Evolutionary conservation across 768 basidiomycete genomes (phyloP).

Genomic region (Hericium erinaceus): DNA sequence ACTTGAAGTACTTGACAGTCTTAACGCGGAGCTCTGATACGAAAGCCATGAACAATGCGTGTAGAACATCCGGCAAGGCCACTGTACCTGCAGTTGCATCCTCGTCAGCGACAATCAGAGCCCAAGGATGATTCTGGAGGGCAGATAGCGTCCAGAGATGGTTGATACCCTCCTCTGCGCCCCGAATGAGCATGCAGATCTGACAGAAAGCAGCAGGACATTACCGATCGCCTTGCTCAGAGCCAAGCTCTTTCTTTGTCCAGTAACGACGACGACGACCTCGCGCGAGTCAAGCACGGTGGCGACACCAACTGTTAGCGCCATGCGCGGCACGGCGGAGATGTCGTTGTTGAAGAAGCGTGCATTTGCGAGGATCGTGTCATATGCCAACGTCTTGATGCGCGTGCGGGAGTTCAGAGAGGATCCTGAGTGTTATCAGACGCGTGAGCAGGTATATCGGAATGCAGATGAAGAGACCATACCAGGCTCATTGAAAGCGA

Average conservation of each 20-base stretch:
- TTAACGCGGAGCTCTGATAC: constrained; percentile 71
- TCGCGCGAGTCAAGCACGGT: constrained; percentile 81
- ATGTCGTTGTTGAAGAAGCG: constrained; percentile 86
- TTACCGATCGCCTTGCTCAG: constrained; percentile 66
- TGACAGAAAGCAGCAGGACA: too few relatives aligned
- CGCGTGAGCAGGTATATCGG: neutral
- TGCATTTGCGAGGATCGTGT: constrained; percentile 90
- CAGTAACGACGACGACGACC: constrained; percentile 81
- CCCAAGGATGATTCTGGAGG: constrained; percentile 81
- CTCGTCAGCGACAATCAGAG: constrained; percentile 82
- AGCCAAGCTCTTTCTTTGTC: constrained; percentile 74
- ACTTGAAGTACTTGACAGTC: constrained; percentile 88
- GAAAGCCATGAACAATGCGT: neutral
- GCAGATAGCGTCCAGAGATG: constrained; percentile 90
- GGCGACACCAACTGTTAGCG: constrained; percentile 81
- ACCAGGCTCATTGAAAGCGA: constrained; percentile 83
- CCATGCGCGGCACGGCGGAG: constrained; percentile 73
- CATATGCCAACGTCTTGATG: constrained; percentile 89
- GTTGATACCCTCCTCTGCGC: constrained; percentile 73
- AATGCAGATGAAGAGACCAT: neutral
- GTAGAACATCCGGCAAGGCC: neutral
- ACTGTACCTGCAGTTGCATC: constrained; percentile 50
- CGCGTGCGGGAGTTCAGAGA: constrained; percentile 80
- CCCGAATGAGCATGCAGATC: too few relatives aligned
- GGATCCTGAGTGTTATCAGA: constrained; percentile 37